Evolutionary conservation across 2,329 filamentous ascomycete genomes (phyloP).

Genomic region (Fonsecaea monophora): DNA sequence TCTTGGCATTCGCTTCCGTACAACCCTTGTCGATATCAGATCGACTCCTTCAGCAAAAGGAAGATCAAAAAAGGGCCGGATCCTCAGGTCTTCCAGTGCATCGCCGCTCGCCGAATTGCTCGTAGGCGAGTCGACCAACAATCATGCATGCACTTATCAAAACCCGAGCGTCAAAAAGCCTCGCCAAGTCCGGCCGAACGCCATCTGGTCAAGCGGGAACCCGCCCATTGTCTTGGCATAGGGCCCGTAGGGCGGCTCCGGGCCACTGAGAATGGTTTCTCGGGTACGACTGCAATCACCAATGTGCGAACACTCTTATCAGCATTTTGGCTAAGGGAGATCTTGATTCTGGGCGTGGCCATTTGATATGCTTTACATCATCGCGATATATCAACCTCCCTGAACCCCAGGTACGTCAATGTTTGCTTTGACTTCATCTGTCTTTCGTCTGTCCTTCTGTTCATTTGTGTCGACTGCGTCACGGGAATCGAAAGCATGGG

Average conservation of each 20-base stretch:
- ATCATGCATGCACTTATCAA: slow-evolving; percentile 20
- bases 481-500: slow-evolving; percentile 17
- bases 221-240: slow-evolving; percentile 23
- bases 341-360: background rate
- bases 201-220: slow-evolving; percentile 24
- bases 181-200: slow-evolving; percentile 13
- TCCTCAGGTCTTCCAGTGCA: background rate
- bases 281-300: slow-evolving; percentile 6
- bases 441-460: background rate
- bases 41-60: background rate
- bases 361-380: background rate
- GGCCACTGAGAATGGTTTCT: slow-evolving; percentile 15
- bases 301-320: background rate
- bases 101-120: background rate
- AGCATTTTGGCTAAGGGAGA: background rate
- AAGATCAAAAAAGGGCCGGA: background rate
- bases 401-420: background rate
- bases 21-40: background rate
- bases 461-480: background rate
- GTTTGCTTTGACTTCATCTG: background rate
- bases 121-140: slow-evolving; percentile 16
- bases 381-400: background rate
- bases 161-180: slow-evolving; percentile 12
- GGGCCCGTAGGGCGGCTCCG: background rate
- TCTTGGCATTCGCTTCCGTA: background rate